Conservation (phyloP, 2,329 filamentous ascomycete genomes). For the Lasiodiplodia citricola region DNA sequence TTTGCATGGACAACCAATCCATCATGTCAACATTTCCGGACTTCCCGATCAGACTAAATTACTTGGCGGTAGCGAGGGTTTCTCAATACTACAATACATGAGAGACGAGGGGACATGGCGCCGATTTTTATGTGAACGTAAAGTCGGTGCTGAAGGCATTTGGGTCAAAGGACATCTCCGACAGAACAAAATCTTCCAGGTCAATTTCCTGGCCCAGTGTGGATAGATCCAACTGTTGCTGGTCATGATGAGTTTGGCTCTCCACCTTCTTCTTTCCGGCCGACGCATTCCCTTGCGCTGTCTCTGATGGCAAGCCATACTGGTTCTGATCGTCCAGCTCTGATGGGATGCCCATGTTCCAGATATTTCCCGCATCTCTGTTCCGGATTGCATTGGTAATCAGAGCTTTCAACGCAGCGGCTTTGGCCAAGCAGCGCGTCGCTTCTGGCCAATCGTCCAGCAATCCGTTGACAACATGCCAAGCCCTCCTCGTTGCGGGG, state of each 20-base stretch:
- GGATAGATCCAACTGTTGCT: not conserved
- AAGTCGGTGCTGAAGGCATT: not conserved
- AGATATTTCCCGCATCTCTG: slow-evolving; percentile 1
- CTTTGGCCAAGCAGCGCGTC: not conserved
- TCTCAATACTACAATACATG: no score
- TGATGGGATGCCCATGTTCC: not conserved
- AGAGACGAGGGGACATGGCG: no score
- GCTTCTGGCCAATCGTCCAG: not conserved
- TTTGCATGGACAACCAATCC: no score
- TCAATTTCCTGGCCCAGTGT: not conserved
- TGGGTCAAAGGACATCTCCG: not conserved
- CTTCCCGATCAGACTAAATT: no score
- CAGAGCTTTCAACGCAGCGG: not conserved
- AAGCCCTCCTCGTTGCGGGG: not conserved
- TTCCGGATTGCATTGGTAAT: not conserved
- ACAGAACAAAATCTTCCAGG: not conserved
- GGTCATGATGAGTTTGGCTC: not conserved
- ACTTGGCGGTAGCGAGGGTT: no score
- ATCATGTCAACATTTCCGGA: no score
- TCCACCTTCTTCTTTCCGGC: not conserved
- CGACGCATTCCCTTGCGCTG: not conserved
- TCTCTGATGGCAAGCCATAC: not conserved
- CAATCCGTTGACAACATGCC: not conserved
- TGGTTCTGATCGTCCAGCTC: not conserved
- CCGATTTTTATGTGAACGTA: not conserved